Evolutionary conservation across 345 rosid species (phyloP).

Genomic region (Boechera divaricarpa): DNA sequence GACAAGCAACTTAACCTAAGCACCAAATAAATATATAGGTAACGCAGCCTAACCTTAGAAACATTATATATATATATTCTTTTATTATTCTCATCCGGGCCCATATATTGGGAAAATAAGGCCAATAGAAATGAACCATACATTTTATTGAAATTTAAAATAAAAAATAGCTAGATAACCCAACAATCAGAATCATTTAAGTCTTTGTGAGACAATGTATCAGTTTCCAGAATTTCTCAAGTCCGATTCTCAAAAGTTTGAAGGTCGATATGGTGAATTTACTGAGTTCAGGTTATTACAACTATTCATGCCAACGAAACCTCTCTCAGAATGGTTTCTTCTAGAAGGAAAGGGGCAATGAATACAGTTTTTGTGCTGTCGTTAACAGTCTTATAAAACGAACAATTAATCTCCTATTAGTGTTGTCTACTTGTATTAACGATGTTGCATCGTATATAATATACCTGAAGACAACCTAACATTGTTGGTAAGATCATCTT

Average conservation of each 20-base stretch:
- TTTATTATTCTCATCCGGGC: neutral
- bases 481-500: too few species aligned
- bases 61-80: neutral
- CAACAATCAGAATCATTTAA: too few species aligned
- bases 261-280: neutral
- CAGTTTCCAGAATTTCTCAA: too few species aligned
- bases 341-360: too few species aligned
- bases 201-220: neutral
- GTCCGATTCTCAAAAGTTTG: neutral
- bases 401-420: too few species aligned
- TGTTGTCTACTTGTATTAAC: too few species aligned
- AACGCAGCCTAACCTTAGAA: neutral
- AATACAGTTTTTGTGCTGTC: too few species aligned
- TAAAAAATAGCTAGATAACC: neutral
- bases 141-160: neutral
- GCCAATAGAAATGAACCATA: neutral
- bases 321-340: too few species aligned
- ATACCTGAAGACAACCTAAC: too few species aligned
- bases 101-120: neutral
- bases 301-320: neutral
- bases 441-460: too few species aligned
- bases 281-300: neutral
- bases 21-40: neutral
- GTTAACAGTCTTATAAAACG: too few species aligned
- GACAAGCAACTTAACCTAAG: slow-evolving; percentile 27